Evolutionary conservation across 2,329 filamentous ascomycete species (phyloP), one percentile per base, ranked within the genome.

Genomic region (Aspergillus hortae): DNA sequence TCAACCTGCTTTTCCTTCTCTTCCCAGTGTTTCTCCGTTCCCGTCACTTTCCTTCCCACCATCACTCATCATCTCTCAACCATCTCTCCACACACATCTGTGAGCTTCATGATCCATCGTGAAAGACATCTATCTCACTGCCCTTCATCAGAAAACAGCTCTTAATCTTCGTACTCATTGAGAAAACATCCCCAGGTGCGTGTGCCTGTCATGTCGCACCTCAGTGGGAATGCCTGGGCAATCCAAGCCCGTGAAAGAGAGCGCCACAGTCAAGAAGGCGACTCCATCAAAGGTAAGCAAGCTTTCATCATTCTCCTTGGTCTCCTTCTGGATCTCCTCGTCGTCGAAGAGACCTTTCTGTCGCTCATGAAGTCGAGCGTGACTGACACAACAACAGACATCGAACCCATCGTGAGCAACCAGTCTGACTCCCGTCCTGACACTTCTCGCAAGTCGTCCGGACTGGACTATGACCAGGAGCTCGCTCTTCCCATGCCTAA

Each of bases 401-500:
- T 35, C 42, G 44, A 41, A 27, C 48, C 38, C 11, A 5, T 40
- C 46, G 6, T 51, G 49, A n/a, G 35, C 14, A 11, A 38, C 35
- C 15, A 17, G 9, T 17, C 40, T 42, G 40, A 17, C 35, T 38
- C 35, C 35, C 19, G 19, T 42, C 55, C 59, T n/a, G 23, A 4
- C 12, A 48, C 50, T 14, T 23, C 50, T 15, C 51, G 59, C 41
- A 62, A 60, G 35, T 51, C 33, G 11, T 60, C 62, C 1, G 53
- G 55, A 6, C 59, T 67, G 3, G 58, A 68, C 48, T 64, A 60
- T 43, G 55, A 67, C 25, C 48, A 54, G 30, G 58, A 59, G 10
- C 54, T 67, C 5, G 64, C 65, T 27, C 41, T 67, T 6, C 61
- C 64, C 6, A 67, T 66, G 63, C 63, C 64, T 1, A 67, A 64